Conservation (phyloP, 2,329 filamentous ascomycete species). For the Cercospora sp. region DNA sequence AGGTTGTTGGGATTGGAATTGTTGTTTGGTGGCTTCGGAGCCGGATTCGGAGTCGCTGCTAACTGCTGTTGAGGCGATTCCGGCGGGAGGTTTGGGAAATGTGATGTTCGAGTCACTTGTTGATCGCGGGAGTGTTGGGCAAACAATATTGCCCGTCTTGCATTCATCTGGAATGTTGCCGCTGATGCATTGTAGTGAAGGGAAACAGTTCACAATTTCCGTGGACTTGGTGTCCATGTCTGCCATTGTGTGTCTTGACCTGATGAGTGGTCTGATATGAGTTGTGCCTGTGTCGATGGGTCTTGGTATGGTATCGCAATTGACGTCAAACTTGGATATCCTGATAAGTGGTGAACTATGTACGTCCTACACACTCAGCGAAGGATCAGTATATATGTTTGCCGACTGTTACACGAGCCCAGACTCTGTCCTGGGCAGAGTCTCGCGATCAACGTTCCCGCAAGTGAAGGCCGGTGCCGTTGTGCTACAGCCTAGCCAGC, state of each 20-base stretch:
- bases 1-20: background rate
- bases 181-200: conserved; percentile 26
- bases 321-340: background rate
- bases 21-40: conserved; percentile 16
- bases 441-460: conserved; percentile 18
- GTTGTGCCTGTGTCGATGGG: background rate
- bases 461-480: conserved; percentile 10
- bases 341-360: conserved; percentile 19
- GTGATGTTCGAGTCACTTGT: conserved; percentile 13
- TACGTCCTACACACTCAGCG: conserved; percentile 9
- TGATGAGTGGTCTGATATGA: background rate
- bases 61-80: conserved; percentile 19
- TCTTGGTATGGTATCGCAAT: background rate
- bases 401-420: conserved; percentile 14
- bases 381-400: conserved; percentile 22
- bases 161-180: conserved; percentile 27
- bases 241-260: conserved; percentile 2
- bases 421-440: conserved; percentile 8
- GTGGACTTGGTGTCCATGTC: conserved; percentile 17
- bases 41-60: conserved; percentile 26
- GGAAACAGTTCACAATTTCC: conserved; percentile 27
- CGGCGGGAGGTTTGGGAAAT: conserved; percentile 19
- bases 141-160: conserved; percentile 25
- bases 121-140: conserved; percentile 21
- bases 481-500: conserved; percentile 16